A percentile compares a stretch with the other conserved stretches of the same genome.
phyloP scores from a whole-genome alignment of 805 yeast species.

The Myxozyma monticola region DNA sequence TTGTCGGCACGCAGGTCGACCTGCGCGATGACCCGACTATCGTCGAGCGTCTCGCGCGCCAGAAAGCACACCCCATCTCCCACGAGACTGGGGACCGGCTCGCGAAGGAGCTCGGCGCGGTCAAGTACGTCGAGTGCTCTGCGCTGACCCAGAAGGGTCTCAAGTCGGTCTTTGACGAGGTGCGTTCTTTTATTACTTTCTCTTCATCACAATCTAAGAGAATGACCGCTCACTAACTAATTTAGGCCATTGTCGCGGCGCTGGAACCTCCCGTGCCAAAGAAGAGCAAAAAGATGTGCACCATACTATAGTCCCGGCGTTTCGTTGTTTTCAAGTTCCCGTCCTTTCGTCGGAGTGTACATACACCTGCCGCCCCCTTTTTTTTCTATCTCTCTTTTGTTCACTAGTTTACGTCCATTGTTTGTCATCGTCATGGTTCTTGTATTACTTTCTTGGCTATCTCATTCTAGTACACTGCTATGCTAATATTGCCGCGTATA shows the following conservation, averaged over 20 bases:
- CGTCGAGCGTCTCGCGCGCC: constrained; percentile 84
- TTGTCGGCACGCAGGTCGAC: constrained; percentile 96
- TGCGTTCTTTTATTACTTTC: constrained; percentile 4
- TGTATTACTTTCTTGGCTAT: not conserved
- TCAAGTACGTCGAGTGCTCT: constrained; percentile 95
- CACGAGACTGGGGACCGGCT: constrained; percentile 87
- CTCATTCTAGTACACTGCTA: constrained; percentile 12
- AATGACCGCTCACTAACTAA: no score
- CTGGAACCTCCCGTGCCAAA: constrained; percentile 93
- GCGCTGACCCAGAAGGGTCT: constrained; percentile 96
- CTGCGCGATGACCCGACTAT: constrained; percentile 90
- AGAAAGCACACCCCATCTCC: constrained; percentile 81
- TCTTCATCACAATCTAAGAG: not conserved
- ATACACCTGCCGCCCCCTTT: no score
- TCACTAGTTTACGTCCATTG: not conserved
- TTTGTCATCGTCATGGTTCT: not conserved
- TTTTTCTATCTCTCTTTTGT: no score
- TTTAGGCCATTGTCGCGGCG: constrained; percentile 87
- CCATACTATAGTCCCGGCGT: constrained; percentile 13
- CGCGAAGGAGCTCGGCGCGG: constrained; percentile 92
- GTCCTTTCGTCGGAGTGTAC: no score
- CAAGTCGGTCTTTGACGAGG: constrained; percentile 94
- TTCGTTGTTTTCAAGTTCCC: no score
- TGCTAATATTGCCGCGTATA: constrained; percentile 3
- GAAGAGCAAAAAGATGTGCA: constrained; percentile 54